These are phyloP conservation scores for Kwoniella newhampshirensis DNA, from an alignment of 768 basidiomycete genomes.

Conservation along the genomic window DNA sequence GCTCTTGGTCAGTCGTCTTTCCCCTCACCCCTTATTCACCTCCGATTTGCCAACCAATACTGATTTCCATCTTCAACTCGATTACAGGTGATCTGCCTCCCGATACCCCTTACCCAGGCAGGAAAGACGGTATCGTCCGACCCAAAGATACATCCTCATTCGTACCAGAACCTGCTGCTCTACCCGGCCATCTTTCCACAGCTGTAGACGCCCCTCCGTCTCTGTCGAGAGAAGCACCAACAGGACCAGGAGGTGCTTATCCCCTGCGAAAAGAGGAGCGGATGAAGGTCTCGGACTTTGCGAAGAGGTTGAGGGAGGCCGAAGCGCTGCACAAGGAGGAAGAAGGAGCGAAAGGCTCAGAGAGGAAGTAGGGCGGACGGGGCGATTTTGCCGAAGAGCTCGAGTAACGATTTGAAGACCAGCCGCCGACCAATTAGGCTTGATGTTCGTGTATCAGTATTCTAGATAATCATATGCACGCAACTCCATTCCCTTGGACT, in stretches of 20 bases:
- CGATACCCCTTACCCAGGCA: slow-evolving; percentile 32
- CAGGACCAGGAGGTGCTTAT: slow-evolving; percentile 28
- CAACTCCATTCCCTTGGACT: not conserved
- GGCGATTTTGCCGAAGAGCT: too few relatives aligned
- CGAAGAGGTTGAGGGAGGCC: slow-evolving; percentile 46
- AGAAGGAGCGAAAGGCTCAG: slow-evolving; percentile 27
- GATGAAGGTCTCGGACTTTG: slow-evolving; percentile 47
- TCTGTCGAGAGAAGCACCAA: slow-evolving; percentile 15
- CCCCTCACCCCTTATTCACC: not conserved
- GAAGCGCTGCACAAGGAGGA: slow-evolving; percentile 45
- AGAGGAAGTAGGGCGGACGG: not conserved
- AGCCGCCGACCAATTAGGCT: too few relatives aligned
- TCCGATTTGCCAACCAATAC: not conserved
- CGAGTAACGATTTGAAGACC: too few relatives aligned
- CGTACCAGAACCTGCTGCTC: slow-evolving; percentile 7
- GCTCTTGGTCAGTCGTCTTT: slow-evolving; percentile 26
- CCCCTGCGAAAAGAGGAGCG: slow-evolving; percentile 31
- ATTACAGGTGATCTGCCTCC: slow-evolving; percentile 42
- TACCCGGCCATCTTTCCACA: slow-evolving; percentile 16
- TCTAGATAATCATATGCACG: not conserved
- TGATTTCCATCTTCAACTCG: not conserved
- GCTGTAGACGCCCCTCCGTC: slow-evolving; percentile 18
- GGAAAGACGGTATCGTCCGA: slow-evolving; percentile 17
- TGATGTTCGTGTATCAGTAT: slow-evolving; percentile 1
- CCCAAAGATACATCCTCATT: slow-evolving; percentile 3